Base-by-base conservation (phyloP, 805 yeast genomes). In the Nakazawaea sp. region DNA sequence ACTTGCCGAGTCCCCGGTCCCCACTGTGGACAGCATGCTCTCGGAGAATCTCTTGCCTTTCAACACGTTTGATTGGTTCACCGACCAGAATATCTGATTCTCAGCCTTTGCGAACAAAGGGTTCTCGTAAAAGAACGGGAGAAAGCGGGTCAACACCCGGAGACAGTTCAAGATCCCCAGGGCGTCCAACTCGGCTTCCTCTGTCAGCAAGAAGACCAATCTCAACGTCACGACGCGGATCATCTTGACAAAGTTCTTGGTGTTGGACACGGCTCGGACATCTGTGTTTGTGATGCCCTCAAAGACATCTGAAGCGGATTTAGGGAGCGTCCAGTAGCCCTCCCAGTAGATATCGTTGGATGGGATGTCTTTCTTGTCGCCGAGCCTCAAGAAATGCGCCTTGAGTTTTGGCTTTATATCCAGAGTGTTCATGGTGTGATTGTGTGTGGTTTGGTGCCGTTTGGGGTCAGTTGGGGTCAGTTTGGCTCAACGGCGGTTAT, bases 71-170 rank as follows among this genome's bases (percentile, higher is more conserved):
- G 49, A 31, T 27, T 38, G 39, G 39, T 40, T 43, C 4, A 45
- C 36, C 35, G 66, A 57, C 83, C 81, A 68, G 52, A 77, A 66
- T 8, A 70, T 46, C 6, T 49, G 49, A 27, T 47, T 46, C 35
- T 54, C 60, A 48, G 56, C 57, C 10, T 58, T 57, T 36, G 48
- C 61, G 46, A 47, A 59, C 18, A 50, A 58, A 32, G 45, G 62
- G 9, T 61, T 51, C 56, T 88, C 95, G 49, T 71, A 83, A 5
- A 81, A 51, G 32, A 75, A 69, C 0, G 96, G 96, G 16, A 83
- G 44, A 3, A 83, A 37, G 42, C 75, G 71, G 3, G 85, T 74
- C 28, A 89, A 55, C 4, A 82, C 54, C 26, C 96, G 67, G 5
- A 81, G 47, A 47, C 86, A 77, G 42, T 76, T 80, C 32, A 82